Evolutionary conservation across 2,329 filamentous ascomycete genomes (phyloP).

Genomic region (Venturia oleaginea): DNA sequence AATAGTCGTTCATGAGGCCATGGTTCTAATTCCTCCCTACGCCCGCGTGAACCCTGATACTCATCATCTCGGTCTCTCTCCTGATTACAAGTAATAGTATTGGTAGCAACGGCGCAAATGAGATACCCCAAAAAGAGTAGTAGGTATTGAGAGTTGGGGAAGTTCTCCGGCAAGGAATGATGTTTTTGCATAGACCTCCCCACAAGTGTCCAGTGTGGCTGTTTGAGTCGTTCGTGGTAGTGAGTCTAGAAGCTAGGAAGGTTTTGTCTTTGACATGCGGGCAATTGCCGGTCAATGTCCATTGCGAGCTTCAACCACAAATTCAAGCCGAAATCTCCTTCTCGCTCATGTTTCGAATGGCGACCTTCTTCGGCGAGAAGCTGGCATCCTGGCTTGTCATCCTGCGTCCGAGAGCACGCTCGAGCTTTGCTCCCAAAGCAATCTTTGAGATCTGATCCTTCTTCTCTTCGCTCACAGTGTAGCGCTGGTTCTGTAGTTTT

Average conservation of each 20-base stretch:
- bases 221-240: not conserved
- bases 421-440: constrained; percentile 80
- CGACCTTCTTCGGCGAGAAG: constrained; percentile 44
- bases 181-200: not conserved
- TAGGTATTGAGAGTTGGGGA: not conserved
- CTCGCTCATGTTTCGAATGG: not conserved
- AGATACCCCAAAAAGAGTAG: not conserved
- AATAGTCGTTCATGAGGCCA: not conserved
- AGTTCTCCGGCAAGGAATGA: not conserved
- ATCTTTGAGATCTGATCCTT: constrained; percentile 74
- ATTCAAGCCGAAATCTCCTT: constrained; percentile 6
- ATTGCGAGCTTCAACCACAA: not conserved
- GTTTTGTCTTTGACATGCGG: not conserved
- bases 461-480: constrained; percentile 70
- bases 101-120: not conserved
- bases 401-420: constrained; percentile 73
- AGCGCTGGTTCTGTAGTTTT: constrained; percentile 72
- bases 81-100: not conserved
- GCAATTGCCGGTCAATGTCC: not conserved
- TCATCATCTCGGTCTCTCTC: not conserved
- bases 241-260: not conserved
- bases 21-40: not conserved
- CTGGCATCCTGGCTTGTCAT: constrained; percentile 86
- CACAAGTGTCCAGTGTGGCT: not conserved
- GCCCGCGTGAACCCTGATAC: not conserved